These are phyloP conservation scores for Pyrus bretschneideri DNA, from an alignment of 306 rosid species.

Conservation along the genomic window DNA sequence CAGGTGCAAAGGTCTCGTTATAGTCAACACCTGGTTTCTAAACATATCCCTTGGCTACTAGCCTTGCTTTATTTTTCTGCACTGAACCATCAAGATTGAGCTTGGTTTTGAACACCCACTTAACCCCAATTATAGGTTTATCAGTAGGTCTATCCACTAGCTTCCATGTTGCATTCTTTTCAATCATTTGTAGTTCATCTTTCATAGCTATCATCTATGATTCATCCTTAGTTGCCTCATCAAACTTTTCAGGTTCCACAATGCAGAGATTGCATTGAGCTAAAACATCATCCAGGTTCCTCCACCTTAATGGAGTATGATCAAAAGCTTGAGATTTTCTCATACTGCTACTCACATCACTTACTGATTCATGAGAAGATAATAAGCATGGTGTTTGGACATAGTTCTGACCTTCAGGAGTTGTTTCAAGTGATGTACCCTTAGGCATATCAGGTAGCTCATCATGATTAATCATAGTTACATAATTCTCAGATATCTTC, in stretches of 20 bases:
- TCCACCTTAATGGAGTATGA: neutral
- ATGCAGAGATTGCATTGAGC: neutral
- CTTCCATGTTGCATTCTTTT: neutral
- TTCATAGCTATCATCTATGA: neutral
- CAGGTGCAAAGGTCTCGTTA: neutral
- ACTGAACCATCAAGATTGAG: neutral
- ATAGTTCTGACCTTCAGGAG: neutral
- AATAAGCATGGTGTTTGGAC: neutral
- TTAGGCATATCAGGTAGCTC: neutral
- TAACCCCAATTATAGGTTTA: neutral
- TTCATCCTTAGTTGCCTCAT: neutral
- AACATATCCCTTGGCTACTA: neutral
- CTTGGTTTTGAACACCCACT: neutral
- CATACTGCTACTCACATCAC: neutral
- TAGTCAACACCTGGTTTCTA: neutral
- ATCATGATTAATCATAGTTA: neutral
- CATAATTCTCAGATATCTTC: neutral
- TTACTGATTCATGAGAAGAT: neutral
- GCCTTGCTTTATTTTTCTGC: neutral
- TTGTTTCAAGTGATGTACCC: accelerated
- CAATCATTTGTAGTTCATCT: neutral
- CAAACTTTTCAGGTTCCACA: neutral
- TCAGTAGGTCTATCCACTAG: neutral
- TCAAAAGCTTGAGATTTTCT: neutral
- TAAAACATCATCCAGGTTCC: neutral